Conservation (phyloP, 441 rosid species). For the Jatropha podagrica region DNA sequence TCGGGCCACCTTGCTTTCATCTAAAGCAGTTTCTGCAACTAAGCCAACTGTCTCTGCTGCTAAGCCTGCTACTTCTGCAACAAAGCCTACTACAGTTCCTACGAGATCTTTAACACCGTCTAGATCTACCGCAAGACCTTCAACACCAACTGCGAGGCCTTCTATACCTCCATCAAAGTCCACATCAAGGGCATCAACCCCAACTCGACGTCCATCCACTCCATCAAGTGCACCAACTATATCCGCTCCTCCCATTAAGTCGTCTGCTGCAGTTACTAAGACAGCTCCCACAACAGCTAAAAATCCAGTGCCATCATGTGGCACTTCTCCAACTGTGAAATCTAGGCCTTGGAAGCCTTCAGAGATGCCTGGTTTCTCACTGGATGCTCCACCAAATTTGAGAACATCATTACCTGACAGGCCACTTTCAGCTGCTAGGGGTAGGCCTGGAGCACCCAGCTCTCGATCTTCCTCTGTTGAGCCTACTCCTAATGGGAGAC, state of each 20-base stretch:
- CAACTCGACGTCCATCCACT: conserved; percentile 71
- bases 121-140: conserved; percentile 73
- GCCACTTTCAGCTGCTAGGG: conserved; percentile 91
- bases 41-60: conserved; percentile 43
- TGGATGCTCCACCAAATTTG: conserved; percentile 94
- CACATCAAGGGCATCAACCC: conserved; percentile 74
- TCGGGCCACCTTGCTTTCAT: conserved; percentile 60
- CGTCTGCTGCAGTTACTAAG: conserved; percentile 50
- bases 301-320: conserved; percentile 60
- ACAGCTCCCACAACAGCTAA: conserved; percentile 46
- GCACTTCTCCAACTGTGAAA: conserved; percentile 71
- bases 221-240: conserved; percentile 48
- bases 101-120: conserved; percentile 70
- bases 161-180: conserved; percentile 66
- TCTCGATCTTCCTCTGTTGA: conserved; percentile 85
- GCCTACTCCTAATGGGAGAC: conserved; percentile 66
- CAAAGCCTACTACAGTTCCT: conserved; percentile 55
- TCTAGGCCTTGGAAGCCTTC: conserved; percentile 96
- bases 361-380: conserved; percentile 96
- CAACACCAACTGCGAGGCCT: conserved; percentile 81
- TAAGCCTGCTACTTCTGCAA: conserved; percentile 47
- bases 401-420: conserved; percentile 81
- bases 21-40: conserved; percentile 41
- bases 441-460: conserved; percentile 93
- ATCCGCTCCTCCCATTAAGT: conserved; percentile 56